A percentile compares a stretch with the other conserved stretches of the same genome.
These are phyloP conservation scores for Podospora conica DNA, from an alignment of 495 filamentous ascomycete genomes.

Conservation along the genomic window DNA sequence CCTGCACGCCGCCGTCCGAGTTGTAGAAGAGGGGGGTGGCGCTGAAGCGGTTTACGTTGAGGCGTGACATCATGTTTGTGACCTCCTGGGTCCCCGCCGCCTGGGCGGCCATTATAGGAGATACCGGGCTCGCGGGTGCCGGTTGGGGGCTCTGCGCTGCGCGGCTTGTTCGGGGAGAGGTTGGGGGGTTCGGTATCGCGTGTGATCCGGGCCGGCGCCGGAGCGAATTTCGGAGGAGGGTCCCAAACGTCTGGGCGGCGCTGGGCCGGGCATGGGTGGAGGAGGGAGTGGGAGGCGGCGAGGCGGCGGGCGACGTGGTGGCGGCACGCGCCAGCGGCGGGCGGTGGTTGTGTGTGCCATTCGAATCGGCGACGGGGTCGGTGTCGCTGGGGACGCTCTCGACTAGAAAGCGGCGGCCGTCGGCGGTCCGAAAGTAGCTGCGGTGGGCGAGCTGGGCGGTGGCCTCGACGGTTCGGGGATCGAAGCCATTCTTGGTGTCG, in stretches of 20 bases:
- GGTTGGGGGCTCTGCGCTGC: slow-evolving; percentile 5
- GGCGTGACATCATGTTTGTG: slow-evolving; percentile 21
- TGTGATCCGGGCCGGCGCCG: slow-evolving; percentile 22
- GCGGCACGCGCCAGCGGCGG: not conserved
- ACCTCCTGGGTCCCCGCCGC: slow-evolving; percentile 20
- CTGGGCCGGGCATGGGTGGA: not conserved
- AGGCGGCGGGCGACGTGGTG: slow-evolving; percentile 5
- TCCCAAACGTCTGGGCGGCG: slow-evolving; percentile 2
- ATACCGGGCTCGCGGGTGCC: not conserved
- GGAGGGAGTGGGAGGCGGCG: not conserved
- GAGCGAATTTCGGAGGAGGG: slow-evolving; percentile 7
- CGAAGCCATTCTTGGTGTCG: slow-evolving; percentile 23
- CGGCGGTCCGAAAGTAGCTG: slow-evolving; percentile 25
- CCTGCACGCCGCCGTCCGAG: slow-evolving; percentile 29
- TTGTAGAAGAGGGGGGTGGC: slow-evolving; percentile 24
- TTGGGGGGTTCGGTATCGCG: slow-evolving; percentile 12
- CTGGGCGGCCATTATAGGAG: not conserved
- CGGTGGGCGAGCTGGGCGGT: slow-evolving; percentile 26
- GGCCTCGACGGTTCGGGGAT: slow-evolving; percentile 25
- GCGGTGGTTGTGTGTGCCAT: not conserved
- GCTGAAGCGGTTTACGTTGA: slow-evolving; percentile 22
- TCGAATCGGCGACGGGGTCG: not conserved
- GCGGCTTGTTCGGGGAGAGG: slow-evolving; percentile 9
- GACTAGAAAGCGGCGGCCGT: slow-evolving; percentile 28
- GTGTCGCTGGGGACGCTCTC: slow-evolving; percentile 22